Evolutionary conservation across 2,329 filamentous ascomycete genomes (phyloP).

Genomic region (Trichoderma gracile): DNA sequence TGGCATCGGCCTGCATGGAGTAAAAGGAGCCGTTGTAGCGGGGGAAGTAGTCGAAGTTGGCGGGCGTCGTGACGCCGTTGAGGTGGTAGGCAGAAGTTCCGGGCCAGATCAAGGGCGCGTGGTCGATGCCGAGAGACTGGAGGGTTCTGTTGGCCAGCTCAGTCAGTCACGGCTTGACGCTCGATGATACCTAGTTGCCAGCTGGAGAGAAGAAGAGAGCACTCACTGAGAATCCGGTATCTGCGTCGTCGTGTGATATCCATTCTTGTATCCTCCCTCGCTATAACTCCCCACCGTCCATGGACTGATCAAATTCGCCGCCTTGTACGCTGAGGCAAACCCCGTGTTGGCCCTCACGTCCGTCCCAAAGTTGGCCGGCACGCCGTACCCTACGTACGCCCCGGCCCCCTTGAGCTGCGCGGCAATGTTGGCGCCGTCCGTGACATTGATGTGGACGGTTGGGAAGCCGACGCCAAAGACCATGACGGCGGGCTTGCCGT

Average conservation of each 20-base stretch:
- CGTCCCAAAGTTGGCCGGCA: not conserved
- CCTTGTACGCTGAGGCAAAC: constrained; percentile 17
- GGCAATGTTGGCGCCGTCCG: constrained; percentile 14
- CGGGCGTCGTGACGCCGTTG: constrained; percentile 10
- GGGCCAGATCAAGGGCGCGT: constrained; percentile 19
- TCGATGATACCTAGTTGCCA: no score
- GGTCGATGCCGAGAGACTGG: constrained; percentile 20
- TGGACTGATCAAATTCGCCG: constrained; percentile 19
- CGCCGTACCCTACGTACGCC: constrained; percentile 6
- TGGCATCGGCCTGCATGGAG: constrained; percentile 22
- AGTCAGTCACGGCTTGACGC: no score
- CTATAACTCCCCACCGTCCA: constrained; percentile 22
- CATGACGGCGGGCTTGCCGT: constrained; percentile 21
- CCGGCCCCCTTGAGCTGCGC: constrained; percentile 15
- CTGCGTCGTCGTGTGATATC: constrained; percentile 22
- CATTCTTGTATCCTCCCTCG: constrained; percentile 9
- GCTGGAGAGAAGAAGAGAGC: not conserved
- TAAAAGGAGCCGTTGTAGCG: constrained; percentile 22
- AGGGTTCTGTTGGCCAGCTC: not conserved
- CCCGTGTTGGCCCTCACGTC: constrained; percentile 16
- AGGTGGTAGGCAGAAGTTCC: constrained; percentile 23
- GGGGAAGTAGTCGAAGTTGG: constrained; percentile 21
- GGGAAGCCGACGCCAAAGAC: constrained; percentile 18
- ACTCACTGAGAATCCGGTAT: constrained; percentile 19
- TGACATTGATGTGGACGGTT: constrained; percentile 5